phyloP scores from a whole-genome alignment of 306 rosid genomes.

The Vigna reflexopilosa region DNA sequence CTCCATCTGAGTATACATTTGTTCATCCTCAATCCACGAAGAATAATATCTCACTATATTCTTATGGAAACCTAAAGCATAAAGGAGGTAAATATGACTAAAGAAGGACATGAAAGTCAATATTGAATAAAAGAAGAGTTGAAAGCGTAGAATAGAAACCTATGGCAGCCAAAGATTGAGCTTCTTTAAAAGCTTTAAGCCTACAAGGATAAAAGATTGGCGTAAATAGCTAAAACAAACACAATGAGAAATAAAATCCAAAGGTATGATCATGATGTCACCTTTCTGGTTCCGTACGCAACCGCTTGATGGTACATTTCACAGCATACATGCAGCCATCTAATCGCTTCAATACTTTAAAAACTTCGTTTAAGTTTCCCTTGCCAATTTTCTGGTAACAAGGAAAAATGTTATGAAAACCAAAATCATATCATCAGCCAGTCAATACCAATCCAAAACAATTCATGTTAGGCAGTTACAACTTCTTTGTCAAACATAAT shows the following conservation, averaged over 20 bases:
- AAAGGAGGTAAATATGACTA: not conserved
- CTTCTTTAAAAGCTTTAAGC: constrained; percentile 53
- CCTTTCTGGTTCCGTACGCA: constrained; percentile 76
- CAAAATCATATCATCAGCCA: not conserved
- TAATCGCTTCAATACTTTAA: constrained; percentile 66
- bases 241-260: not conserved
- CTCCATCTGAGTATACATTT: constrained; percentile 80
- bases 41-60: constrained; percentile 75
- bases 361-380: constrained; percentile 75
- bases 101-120: not conserved
- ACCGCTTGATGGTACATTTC: constrained; percentile 61
- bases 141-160: constrained; percentile 48
- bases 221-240: not conserved
- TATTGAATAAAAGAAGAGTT: not conserved
- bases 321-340: constrained; percentile 89
- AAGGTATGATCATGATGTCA: constrained; percentile 32
- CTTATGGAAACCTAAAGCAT: constrained; percentile 64
- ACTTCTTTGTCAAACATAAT: not conserved
- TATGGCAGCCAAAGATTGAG: constrained; percentile 77
- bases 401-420: not conserved
- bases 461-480: not conserved
- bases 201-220: not conserved
- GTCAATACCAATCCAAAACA: not conserved
- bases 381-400: constrained; percentile 64
- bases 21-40: constrained; percentile 81